Conservation (phyloP, 1,139 yeast genomes). For the Blastobotrys illinoisensis region DNA sequence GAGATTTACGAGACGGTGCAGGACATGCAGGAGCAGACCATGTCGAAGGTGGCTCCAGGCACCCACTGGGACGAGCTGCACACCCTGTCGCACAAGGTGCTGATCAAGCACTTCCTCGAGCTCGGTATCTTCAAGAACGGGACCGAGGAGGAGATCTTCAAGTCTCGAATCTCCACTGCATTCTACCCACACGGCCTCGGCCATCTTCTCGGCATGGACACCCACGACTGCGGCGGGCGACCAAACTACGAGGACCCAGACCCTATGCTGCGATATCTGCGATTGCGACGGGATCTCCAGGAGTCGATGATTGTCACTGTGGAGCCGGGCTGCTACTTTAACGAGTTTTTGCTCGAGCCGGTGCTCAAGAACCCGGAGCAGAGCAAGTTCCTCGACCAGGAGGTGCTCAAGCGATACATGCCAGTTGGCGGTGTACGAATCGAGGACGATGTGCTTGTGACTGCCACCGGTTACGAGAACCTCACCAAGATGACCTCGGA, state of each 20-base stretch:
- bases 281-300: slow-evolving; percentile 69
- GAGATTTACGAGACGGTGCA: slow-evolving; percentile 75
- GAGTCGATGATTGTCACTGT: slow-evolving; percentile 85
- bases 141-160: slow-evolving; percentile 59
- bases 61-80: slow-evolving; percentile 83
- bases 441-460: slow-evolving; percentile 85
- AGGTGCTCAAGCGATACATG: slow-evolving; percentile 70
- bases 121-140: slow-evolving; percentile 74
- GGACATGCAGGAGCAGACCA: slow-evolving; percentile 73
- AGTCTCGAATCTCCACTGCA: slow-evolving; percentile 63
- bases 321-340: slow-evolving; percentile 93
- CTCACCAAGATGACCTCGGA: slow-evolving; percentile 79
- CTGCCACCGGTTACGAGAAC: slow-evolving; percentile 71
- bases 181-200: slow-evolving; percentile 97
- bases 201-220: slow-evolving; percentile 88
- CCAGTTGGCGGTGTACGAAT: slow-evolving; percentile 93
- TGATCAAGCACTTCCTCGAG: slow-evolving; percentile 64
- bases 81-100: slow-evolving; percentile 65
- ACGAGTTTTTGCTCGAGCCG: slow-evolving; percentile 69
- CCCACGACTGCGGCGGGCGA: slow-evolving; percentile 90
- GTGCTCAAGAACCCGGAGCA: slow-evolving; percentile 53
- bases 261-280: slow-evolving; percentile 65
- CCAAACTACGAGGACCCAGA: slow-evolving; percentile 82
- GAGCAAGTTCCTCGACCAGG: slow-evolving; percentile 56
- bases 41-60: slow-evolving; percentile 73